Evolutionary conservation across 768 basidiomycete species (phyloP).

Genomic region (Boletus rubropictus): DNA sequence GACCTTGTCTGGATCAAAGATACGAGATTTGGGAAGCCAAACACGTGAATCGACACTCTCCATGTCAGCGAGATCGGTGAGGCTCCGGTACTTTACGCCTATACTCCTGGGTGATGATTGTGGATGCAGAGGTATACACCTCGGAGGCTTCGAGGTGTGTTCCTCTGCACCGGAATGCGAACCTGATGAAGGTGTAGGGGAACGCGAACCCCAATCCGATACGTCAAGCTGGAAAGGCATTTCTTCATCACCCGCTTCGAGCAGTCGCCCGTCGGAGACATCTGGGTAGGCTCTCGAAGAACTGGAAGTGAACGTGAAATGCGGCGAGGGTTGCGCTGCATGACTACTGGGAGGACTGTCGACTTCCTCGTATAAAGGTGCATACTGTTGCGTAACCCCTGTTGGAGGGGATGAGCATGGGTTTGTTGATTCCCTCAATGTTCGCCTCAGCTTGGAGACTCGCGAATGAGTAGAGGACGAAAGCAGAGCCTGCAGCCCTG

Average conservation of each 20-base stretch:
- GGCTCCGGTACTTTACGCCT: conserved; percentile 20
- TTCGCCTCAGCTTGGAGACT: conserved; percentile 6
- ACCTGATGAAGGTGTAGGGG: conserved; percentile 1
- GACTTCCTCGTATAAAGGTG: conserved; percentile 13
- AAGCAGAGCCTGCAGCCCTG: background rate
- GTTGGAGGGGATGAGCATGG: conserved; percentile 24
- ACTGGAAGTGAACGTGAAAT: conserved; percentile 14
- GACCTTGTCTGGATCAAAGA: conserved; percentile 25
- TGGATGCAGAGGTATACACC: conserved; percentile 7
- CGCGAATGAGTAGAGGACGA: conserved; percentile 1
- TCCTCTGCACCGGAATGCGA: conserved; percentile 8
- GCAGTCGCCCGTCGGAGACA: background rate
- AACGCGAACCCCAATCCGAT: conserved; percentile 6
- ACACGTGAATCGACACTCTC: conserved; percentile 21
- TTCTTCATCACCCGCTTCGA: background rate
- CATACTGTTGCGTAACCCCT: conserved; percentile 17
- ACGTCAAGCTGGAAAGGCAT: conserved; percentile 1
- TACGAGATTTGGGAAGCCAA: conserved; percentile 23
- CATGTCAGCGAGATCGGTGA: conserved; percentile 14
- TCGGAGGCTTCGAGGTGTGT: conserved; percentile 2
- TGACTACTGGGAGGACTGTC: conserved; percentile 10
- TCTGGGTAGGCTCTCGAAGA: conserved; percentile 16
- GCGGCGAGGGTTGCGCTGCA: conserved; percentile 8
- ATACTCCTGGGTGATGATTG: conserved; percentile 1
- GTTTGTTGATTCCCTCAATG: conserved; percentile 8